phyloP scores from a whole-genome alignment of 2,329 filamentous ascomycete genomes.

The Colletotrichum chrysophilum region DNA sequence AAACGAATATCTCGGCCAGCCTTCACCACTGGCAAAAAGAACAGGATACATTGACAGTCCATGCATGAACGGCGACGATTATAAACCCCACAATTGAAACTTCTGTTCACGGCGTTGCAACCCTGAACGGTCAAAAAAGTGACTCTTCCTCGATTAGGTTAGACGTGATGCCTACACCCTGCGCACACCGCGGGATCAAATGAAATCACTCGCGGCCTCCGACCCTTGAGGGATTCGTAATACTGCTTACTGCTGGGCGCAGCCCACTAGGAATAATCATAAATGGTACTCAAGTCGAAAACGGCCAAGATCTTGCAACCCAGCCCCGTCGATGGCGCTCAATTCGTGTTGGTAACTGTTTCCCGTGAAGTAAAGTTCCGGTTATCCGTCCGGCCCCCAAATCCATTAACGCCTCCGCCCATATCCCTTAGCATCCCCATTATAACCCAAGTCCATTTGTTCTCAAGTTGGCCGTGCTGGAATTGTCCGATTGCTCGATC shows the following conservation, averaged over 20 bases:
- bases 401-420: neutral
- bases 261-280: neutral
- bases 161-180: neutral
- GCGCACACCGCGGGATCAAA: neutral
- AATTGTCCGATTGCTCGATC: slow-evolving; percentile 1
- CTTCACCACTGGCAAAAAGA: neutral
- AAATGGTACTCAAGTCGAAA: neutral
- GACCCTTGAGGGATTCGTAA: neutral
- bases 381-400: neutral
- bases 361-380: neutral
- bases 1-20: neutral
- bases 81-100: neutral
- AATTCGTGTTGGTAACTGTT: neutral
- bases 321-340: neutral
- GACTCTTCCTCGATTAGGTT: neutral
- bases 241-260: neutral
- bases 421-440: neutral
- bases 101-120: neutral
- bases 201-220: neutral
- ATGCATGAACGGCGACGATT: neutral
- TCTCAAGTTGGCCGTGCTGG: slow-evolving; percentile 7
- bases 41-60: neutral
- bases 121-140: neutral
- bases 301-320: neutral
- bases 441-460: neutral